Percentiles rank a stretch among this genome's conserved stretches.
Conservation (phyloP, 2,329 filamentous ascomycete genomes). For the Colletotrichum musae region DNA sequence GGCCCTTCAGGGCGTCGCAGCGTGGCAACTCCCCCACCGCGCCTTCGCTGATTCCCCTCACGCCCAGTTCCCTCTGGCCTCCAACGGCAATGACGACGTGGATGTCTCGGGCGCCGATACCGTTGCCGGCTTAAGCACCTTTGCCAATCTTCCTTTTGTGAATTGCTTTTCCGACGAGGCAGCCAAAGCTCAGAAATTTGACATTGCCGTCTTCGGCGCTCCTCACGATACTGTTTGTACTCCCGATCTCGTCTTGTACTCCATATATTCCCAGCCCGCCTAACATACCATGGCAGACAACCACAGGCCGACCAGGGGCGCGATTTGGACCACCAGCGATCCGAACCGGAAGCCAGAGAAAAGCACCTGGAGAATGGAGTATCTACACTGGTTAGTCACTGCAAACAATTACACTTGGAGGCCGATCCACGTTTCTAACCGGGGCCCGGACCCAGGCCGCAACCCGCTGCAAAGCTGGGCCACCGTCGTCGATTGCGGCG, state of each 20-base stretch:
- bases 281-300: conserved; percentile 29
- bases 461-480: conserved; percentile 42
- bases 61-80: conserved; percentile 39
- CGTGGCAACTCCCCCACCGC: conserved; percentile 36
- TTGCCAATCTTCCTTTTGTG: conserved; percentile 45
- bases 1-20: background rate
- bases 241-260: background rate
- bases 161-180: conserved; percentile 45
- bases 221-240: conserved; percentile 48
- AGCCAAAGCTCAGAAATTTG: conserved; percentile 37
- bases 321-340: conserved; percentile 48
- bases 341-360: conserved; percentile 46
- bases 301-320: conserved; percentile 47
- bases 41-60: conserved; percentile 24
- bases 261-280: background rate
- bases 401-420: background rate
- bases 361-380: conserved; percentile 42
- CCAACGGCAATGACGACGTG: conserved; percentile 36
- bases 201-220: conserved; percentile 49
- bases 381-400: conserved; percentile 45
- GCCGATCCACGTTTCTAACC: conserved; percentile 18
- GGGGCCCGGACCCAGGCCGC: conserved; percentile 15
- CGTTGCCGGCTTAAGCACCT: conserved; percentile 44
- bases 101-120: conserved; percentile 36
- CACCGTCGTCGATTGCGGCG: conserved; percentile 80